Conservation (phyloP, 768 basidiomycete species). For the Pisolithus sp. region DNA sequence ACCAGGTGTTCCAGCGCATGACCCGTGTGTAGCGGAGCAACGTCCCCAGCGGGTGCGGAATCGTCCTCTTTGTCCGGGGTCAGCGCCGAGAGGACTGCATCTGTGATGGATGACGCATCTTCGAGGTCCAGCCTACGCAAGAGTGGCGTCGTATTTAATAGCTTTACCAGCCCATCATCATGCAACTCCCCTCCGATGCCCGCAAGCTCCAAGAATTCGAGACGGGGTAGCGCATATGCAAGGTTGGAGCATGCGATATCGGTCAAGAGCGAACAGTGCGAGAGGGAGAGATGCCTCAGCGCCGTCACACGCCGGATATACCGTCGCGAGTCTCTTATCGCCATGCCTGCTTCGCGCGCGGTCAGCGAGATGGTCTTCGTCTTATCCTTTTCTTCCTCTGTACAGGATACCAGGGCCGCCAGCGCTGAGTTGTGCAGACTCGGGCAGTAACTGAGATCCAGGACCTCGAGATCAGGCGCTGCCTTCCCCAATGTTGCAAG, state of each 20-base stretch:
- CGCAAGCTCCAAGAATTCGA: conserved; percentile 76
- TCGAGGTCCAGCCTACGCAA: conserved; percentile 83
- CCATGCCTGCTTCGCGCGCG: conserved; percentile 60
- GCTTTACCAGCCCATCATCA: conserved; percentile 65
- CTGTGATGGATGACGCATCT: conserved; percentile 68
- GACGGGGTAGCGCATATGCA: conserved; percentile 58
- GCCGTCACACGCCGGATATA: conserved; percentile 59
- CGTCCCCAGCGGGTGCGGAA: conserved; percentile 9
- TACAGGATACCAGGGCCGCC: conserved; percentile 62
- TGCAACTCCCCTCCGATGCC: conserved; percentile 64
- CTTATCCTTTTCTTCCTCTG: conserved; percentile 18
- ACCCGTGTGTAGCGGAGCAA: conserved; percentile 42
- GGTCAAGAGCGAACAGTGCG: conserved; percentile 64
- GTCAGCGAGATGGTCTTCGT: conserved; percentile 46
- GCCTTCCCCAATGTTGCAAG: conserved; percentile 64
- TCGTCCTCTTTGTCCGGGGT: conserved; percentile 37
- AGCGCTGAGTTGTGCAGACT: conserved; percentile 70
- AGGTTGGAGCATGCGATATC: conserved; percentile 71
- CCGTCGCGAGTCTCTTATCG: conserved; percentile 40
- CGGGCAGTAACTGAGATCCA: conserved; percentile 72
- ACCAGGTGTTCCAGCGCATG: conserved; percentile 66
- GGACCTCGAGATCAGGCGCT: conserved; percentile 65
- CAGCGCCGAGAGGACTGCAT: conserved; percentile 59
- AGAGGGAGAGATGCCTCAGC: conserved; percentile 69
- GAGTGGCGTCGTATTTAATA: conserved; percentile 62